phyloP scores from a whole-genome alignment of 108 stramenopile species.

The Aureococcus anophagefferens region DNA sequence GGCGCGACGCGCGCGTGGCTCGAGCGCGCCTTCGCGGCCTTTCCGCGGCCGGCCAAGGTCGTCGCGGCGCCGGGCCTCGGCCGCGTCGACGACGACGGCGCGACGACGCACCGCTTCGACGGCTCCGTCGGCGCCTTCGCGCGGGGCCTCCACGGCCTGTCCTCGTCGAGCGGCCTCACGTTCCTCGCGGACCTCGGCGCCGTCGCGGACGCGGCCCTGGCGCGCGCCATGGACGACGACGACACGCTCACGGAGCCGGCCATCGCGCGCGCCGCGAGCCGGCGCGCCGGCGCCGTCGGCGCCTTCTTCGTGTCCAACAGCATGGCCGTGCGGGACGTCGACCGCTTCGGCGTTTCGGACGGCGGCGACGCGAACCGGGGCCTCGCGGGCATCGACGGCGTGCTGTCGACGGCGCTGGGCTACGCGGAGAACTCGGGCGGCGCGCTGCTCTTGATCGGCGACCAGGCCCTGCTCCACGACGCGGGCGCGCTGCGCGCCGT shows the following conservation, averaged over 20 bases:
- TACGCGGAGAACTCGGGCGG: conserved; percentile 52
- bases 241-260: conserved; percentile 64
- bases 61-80: background rate
- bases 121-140: background rate
- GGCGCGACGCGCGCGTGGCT: background rate
- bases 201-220: background rate
- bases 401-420: conserved; percentile 72
- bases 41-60: background rate
- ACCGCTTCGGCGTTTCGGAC: conserved; percentile 40
- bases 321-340: conserved; percentile 84
- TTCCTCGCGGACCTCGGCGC: background rate
- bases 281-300: conserved; percentile 24
- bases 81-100: background rate
- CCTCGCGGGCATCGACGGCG: conserved; percentile 84
- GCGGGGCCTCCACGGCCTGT: background rate
- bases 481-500: conserved; percentile 67
- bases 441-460: conserved; percentile 71
- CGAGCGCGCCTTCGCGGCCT: background rate
- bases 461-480: conserved; percentile 78
- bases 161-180: too few relatives aligned
- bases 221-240: background rate
- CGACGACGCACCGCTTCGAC: background rate
- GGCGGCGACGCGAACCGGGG: conserved; percentile 61
- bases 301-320: conserved; percentile 75
- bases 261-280: conserved; percentile 53